Evolutionary conservation across 2,329 filamentous ascomycete species (phyloP).

Genomic region (Sporothrix schenckii): DNA sequence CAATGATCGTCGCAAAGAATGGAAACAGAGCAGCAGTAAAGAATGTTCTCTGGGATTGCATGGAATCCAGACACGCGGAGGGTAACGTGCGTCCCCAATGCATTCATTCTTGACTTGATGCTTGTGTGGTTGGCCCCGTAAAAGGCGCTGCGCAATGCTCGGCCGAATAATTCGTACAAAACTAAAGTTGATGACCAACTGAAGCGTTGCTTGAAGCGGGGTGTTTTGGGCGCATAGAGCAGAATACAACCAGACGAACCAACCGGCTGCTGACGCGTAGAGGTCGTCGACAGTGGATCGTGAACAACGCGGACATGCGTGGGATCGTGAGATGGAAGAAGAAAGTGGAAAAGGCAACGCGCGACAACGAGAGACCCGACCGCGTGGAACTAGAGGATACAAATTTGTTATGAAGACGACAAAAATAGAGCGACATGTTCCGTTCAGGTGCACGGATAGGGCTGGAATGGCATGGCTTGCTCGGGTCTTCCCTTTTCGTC

Average conservation of each 20-base stretch:
- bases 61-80: neutral
- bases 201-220: neutral
- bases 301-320: constrained; percentile 8
- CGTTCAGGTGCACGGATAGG: constrained; percentile 9
- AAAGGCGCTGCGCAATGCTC: neutral
- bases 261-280: constrained; percentile 7
- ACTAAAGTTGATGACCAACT: constrained; percentile 24
- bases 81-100: neutral
- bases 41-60: neutral
- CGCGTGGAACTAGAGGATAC: neutral
- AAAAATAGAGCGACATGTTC: neutral
- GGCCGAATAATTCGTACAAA: neutral
- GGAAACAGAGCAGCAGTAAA: too few species aligned
- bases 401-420: constrained; percentile 6
- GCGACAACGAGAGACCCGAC: neutral
- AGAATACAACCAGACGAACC: neutral
- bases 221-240: too few species aligned
- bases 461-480: constrained; percentile 13
- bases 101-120: neutral
- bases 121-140: constrained; percentile 22
- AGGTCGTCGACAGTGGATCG: neutral
- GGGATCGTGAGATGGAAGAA: neutral
- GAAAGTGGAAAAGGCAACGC: neutral
- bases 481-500: constrained; percentile 21
- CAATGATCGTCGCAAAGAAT: too few species aligned